Evolutionary conservation across 768 basidiomycete genomes (phyloP).

Genomic region (Boletus tylopilopsis): DNA sequence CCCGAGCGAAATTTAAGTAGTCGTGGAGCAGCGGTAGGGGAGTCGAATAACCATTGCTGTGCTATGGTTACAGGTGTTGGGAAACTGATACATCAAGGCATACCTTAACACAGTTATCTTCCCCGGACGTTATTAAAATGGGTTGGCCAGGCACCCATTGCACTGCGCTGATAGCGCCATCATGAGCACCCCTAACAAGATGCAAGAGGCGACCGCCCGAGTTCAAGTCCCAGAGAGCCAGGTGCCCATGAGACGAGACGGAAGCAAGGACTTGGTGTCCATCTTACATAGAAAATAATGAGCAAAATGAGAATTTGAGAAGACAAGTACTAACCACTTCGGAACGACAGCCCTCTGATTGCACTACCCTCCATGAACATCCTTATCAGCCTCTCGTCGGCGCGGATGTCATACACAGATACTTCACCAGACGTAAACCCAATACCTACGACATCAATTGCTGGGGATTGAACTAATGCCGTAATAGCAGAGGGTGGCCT

Average conservation of each 20-base stretch:
- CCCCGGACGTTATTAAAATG: constrained; percentile 82
- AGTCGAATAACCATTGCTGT: constrained; percentile 98
- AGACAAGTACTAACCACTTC: constrained; percentile 63
- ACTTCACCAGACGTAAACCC: constrained; percentile 87
- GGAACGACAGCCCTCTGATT: constrained; percentile 74
- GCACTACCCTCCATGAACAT: constrained; percentile 90
- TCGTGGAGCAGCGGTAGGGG: constrained; percentile 79
- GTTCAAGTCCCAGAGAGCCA: constrained; percentile 92
- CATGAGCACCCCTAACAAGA: constrained; percentile 85
- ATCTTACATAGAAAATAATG: constrained; percentile 43
- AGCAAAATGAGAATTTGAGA: background rate
- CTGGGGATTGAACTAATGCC: constrained; percentile 83
- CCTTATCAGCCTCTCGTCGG: constrained; percentile 84
- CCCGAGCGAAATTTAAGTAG: constrained; percentile 91
- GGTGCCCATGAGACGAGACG: constrained; percentile 80
- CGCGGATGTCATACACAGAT: constrained; percentile 83
- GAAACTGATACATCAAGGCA: constrained; percentile 6
- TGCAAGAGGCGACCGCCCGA: constrained; percentile 79
- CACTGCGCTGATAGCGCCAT: constrained; percentile 73
- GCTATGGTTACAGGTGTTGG: constrained; percentile 3
- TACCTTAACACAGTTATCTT: constrained; percentile 95
- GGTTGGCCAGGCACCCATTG: constrained; percentile 96
- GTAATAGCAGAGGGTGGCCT: constrained; percentile 54
- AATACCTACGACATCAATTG: constrained; percentile 93
- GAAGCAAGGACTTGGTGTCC: constrained; percentile 87